These are phyloP conservation scores for Saccharum hybrid DNA, from an alignment of 202 grass and related monocot species.

Conservation along the genomic window DNA sequence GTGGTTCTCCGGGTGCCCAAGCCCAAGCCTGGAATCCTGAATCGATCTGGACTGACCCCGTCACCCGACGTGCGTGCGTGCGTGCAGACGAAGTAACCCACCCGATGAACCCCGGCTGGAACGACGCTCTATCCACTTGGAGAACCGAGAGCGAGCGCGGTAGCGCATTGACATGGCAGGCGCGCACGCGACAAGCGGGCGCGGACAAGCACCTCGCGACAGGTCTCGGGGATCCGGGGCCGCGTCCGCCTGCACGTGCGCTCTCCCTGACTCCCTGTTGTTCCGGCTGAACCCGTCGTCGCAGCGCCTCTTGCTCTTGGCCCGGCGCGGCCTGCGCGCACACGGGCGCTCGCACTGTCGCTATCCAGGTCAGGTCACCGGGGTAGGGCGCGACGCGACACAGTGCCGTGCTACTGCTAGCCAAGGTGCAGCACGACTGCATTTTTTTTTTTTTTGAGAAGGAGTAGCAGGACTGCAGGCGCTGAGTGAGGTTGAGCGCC, in stretches of 20 bases:
- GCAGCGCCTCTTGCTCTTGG: neutral
- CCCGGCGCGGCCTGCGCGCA: neutral
- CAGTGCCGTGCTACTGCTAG: neutral
- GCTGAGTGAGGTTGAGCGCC: neutral
- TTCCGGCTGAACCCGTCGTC: neutral
- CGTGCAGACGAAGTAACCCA: neutral
- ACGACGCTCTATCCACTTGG: constrained; percentile 21
- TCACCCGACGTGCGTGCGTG: neutral
- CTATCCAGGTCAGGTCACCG: neutral
- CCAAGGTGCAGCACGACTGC: no score
- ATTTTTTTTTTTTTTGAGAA: no score
- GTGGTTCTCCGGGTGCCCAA: constrained; percentile 19
- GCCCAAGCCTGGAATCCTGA: constrained; percentile 28
- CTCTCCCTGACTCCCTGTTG: neutral
- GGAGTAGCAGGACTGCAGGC: neutral
- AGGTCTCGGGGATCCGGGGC: neutral
- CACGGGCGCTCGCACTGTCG: constrained; percentile 23
- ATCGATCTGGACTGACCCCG: neutral
- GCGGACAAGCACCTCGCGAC: constrained; percentile 24
- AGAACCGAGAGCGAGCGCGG: neutral
- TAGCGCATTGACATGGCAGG: neutral
- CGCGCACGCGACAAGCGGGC: no score
- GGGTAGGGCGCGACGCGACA: neutral
- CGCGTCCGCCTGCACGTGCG: constrained; percentile 7
- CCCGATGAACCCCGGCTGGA: neutral